Percentiles rank a stretch among this genome's conserved stretches.
Conservation (phyloP, 2,329 filamentous ascomycete genomes). For the Pseudogymnoascus pannorum region DNA sequence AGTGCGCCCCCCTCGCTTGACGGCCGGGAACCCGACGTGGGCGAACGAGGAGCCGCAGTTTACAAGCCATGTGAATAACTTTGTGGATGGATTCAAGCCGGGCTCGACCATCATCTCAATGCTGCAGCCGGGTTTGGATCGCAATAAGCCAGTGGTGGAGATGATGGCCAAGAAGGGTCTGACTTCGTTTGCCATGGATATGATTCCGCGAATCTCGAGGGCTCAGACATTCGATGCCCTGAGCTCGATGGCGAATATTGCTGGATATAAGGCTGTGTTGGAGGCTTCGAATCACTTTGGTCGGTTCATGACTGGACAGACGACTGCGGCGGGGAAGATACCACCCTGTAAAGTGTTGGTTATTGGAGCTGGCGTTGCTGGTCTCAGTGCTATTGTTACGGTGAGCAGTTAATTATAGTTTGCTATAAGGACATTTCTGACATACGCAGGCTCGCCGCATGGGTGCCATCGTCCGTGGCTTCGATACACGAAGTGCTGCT, state of each 20-base stretch:
- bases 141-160: conserved; percentile 70
- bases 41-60: conserved; percentile 36
- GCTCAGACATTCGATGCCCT: conserved; percentile 84
- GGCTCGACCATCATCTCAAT: conserved; percentile 75
- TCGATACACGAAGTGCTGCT: conserved; percentile 83
- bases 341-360: conserved; percentile 85
- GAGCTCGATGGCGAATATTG: conserved; percentile 89
- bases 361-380: conserved; percentile 84
- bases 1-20: conserved; percentile 63
- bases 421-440: conserved; percentile 11
- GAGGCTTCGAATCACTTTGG: conserved; percentile 88
- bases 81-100: conserved; percentile 60
- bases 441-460: conserved; percentile 59
- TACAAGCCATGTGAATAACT: conserved; percentile 34
- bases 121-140: conserved; percentile 59
- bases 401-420: conserved; percentile 28
- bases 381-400: conserved; percentile 80
- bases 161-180: conserved; percentile 62
- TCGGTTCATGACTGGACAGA: conserved; percentile 80
- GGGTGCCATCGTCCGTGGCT: conserved; percentile 83
- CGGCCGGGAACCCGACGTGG: neutral
- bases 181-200: conserved; percentile 84
- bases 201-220: conserved; percentile 82
- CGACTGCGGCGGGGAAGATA: conserved; percentile 83
- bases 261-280: conserved; percentile 84